Conservation (phyloP, 257 asterid genomes). For the Ilex aquifolium region DNA sequence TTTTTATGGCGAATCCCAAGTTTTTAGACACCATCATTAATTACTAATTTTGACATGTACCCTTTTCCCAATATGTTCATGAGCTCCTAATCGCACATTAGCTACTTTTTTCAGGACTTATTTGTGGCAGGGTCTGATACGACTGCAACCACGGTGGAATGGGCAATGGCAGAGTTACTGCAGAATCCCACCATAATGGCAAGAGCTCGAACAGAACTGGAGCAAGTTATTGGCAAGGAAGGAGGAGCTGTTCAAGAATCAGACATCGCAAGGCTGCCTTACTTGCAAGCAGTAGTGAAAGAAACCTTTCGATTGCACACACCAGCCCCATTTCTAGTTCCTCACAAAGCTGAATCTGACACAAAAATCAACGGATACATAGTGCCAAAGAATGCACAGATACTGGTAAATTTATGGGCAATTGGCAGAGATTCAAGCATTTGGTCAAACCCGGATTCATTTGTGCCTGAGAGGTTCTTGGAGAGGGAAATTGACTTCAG, state of each 20-base stretch:
- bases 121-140: conserved; percentile 24
- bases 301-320: conserved; percentile 29
- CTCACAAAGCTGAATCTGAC: conserved; percentile 7
- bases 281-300: conserved; percentile 22
- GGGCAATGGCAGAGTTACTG: conserved; percentile 24
- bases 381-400: conserved; percentile 4
- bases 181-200: conserved; percentile 12
- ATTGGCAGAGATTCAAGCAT: conserved; percentile 20
- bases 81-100: background rate
- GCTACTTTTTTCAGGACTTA: conserved; percentile 1
- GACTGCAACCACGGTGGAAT: conserved; percentile 19
- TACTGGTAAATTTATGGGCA: conserved; percentile 25
- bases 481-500: background rate
- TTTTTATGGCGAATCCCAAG: too few species aligned
- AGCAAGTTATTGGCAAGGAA: conserved; percentile 10
- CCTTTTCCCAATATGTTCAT: too few species aligned
- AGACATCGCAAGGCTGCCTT: conserved; percentile 19
- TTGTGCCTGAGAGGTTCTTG: conserved; percentile 24
- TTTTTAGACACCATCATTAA: too few species aligned
- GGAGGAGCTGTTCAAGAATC: conserved; percentile 15
- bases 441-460: conserved; percentile 21
- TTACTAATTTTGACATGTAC: too few species aligned
- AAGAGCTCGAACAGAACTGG: conserved; percentile 19
- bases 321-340: conserved; percentile 15
- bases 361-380: conserved; percentile 5